A percentile compares a stretch with the other conserved stretches of the same genome.
phyloP scores from a whole-genome alignment of 108 stramenopile species.

The Parietichytrium sp. region DNA sequence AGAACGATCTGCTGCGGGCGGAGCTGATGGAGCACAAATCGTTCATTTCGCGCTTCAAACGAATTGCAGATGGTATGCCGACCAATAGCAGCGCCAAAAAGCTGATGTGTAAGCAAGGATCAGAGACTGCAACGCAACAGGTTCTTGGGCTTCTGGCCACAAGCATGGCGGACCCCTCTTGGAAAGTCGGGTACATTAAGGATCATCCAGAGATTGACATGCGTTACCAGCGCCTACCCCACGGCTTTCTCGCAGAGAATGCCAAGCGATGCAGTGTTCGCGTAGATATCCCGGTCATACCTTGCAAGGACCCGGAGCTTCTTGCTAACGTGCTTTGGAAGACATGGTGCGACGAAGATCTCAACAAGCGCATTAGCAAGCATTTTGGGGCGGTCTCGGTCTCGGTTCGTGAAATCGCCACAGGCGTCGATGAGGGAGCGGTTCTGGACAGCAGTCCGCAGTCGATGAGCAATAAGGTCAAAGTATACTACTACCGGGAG shows the following conservation, averaged over 20 bases:
- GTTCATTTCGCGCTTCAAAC: slow-evolving; percentile 31
- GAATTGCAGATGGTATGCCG: slow-evolving; percentile 30
- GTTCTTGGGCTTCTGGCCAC: slow-evolving; percentile 31
- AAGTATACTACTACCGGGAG: slow-evolving; percentile 33
- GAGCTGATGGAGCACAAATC: slow-evolving; percentile 33
- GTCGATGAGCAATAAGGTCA: neutral
- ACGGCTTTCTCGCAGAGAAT: neutral
- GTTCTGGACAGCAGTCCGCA: neutral
- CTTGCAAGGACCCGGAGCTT: neutral
- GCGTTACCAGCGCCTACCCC: slow-evolving; percentile 32
- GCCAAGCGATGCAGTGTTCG: slow-evolving; percentile 31
- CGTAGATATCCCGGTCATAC: neutral
- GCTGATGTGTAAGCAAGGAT: slow-evolving; percentile 38
- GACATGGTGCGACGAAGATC: slow-evolving; percentile 28
- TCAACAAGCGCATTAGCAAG: slow-evolving; percentile 40
- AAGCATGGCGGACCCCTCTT: slow-evolving; percentile 37
- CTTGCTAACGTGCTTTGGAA: neutral
- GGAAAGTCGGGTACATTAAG: neutral
- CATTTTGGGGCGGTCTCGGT: slow-evolving; percentile 30
- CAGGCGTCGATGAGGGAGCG: neutral
- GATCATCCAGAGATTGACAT: slow-evolving; percentile 25
- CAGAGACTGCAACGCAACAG: slow-evolving; percentile 17
- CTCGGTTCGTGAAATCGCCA: slow-evolving; percentile 17
- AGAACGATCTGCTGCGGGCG: neutral
- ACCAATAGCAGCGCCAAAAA: slow-evolving; percentile 20